phyloP scores from a whole-genome alignment of 306 rosid species.

The Acacia crassicarpa region DNA sequence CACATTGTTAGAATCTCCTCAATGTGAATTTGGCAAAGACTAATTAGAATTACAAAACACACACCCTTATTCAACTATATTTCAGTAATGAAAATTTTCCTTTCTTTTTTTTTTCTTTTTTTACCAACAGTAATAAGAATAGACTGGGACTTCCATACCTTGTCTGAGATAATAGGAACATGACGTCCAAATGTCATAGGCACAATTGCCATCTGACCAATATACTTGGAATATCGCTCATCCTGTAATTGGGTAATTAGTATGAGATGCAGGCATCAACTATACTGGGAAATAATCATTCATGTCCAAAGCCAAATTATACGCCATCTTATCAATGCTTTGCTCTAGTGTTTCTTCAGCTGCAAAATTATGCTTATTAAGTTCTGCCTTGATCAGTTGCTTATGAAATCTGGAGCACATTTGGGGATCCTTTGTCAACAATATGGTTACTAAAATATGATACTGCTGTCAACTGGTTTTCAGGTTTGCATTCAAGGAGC shows the following conservation, averaged over 20 bases:
- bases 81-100: neutral
- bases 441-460: slow-evolving; percentile 7
- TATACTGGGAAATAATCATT: neutral
- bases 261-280: slow-evolving; percentile 22
- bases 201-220: slow-evolving; percentile 90
- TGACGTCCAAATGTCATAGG: slow-evolving; percentile 95
- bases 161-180: slow-evolving; percentile 83
- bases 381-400: slow-evolving; percentile 14
- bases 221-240: slow-evolving; percentile 81
- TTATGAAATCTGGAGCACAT: neutral
- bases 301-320: neutral
- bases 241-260: slow-evolving; percentile 58
- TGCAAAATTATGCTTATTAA: neutral
- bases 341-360: neutral
- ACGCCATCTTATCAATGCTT: neutral
- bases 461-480: neutral
- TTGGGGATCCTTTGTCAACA: neutral
- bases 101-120: neutral
- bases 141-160: slow-evolving; percentile 46
- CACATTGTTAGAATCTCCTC: neutral
- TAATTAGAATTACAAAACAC: neutral
- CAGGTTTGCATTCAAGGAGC: no score
- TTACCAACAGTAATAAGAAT: neutral
- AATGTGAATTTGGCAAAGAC: neutral
- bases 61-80: neutral